These are phyloP conservation scores for Tarenaya hassleriana DNA, from an alignment of 345 rosid species.

Conservation along the genomic window DNA sequence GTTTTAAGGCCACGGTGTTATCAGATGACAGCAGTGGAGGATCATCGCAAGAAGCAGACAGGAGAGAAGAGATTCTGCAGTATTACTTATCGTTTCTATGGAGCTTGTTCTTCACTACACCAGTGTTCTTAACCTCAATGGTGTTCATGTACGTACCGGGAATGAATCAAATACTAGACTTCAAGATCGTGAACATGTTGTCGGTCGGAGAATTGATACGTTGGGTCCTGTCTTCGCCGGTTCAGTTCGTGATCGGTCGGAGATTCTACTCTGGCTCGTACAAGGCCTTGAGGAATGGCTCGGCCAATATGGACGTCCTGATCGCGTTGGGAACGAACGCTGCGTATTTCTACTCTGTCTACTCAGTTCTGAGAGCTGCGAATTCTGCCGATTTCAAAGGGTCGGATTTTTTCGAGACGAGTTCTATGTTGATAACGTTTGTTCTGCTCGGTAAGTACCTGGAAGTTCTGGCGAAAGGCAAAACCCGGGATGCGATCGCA, in stretches of 20 bases:
- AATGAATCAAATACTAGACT: slow-evolving; percentile 39
- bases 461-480: slow-evolving; percentile 66
- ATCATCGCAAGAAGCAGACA: slow-evolving; percentile 39
- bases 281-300: slow-evolving; percentile 55
- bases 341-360: slow-evolving; percentile 67
- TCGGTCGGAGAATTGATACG: slow-evolving; percentile 43
- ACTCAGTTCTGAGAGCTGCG: slow-evolving; percentile 53
- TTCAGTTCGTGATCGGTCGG: slow-evolving; percentile 62
- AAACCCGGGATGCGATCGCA: slow-evolving; percentile 68
- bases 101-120: slow-evolving; percentile 66
- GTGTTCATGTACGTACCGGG: slow-evolving; percentile 60
- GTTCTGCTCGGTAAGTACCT: slow-evolving; percentile 73
- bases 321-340: slow-evolving; percentile 67
- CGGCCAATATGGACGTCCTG: slow-evolving; percentile 79
- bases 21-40: slow-evolving; percentile 32
- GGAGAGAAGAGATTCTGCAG: slow-evolving; percentile 45
- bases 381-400: slow-evolving; percentile 37
- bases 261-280: slow-evolving; percentile 57
- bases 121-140: slow-evolving; percentile 61
- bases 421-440: slow-evolving; percentile 70
- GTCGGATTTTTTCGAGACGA: slow-evolving; percentile 69
- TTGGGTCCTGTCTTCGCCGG: slow-evolving; percentile 54
- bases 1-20: slow-evolving; percentile 45
- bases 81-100: slow-evolving; percentile 44
- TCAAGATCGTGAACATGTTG: slow-evolving; percentile 55